Percentiles rank a stretch among this genome's conserved stretches.
Conservation (phyloP, 192 early-diverging fungal genomes). For the Geosiphon pyriformis region DNA sequence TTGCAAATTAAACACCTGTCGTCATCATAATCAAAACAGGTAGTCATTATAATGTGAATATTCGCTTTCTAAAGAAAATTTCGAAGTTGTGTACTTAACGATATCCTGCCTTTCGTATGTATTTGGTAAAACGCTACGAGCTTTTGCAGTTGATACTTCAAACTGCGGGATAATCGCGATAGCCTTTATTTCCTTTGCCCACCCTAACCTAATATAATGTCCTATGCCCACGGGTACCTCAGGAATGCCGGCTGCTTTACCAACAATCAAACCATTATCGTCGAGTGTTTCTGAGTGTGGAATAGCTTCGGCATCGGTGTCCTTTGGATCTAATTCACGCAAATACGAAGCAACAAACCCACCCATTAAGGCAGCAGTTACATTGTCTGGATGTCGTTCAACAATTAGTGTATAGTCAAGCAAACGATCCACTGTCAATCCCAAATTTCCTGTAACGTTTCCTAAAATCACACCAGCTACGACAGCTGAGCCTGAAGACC, state of each 20-base stretch:
- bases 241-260: conserved; percentile 6
- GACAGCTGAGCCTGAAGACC: conserved; percentile 92
- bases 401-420: conserved; percentile 89
- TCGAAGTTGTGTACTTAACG: conserved; percentile 41
- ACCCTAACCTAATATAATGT: conserved; percentile 62
- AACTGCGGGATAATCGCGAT: conserved; percentile 85
- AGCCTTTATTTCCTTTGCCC: conserved; percentile 64
- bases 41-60: no score
- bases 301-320: conserved; percentile 36
- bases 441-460: conserved; percentile 62
- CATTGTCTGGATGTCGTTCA: conserved; percentile 98
- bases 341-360: conserved; percentile 91
- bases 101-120: conserved; percentile 76
- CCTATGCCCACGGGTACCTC: conserved; percentile 62
- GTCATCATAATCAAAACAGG: neutral
- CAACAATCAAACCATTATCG: neutral
- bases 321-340: conserved; percentile 47
- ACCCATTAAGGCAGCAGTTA: conserved; percentile 88
- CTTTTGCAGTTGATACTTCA: conserved; percentile 87
- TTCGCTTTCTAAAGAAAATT: neutral
- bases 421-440: conserved; percentile 67
- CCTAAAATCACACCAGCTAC: conserved; percentile 90
- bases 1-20: conserved; percentile 84
- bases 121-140: conserved; percentile 78
- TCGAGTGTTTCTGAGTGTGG: conserved; percentile 46